These are phyloP conservation scores for Pythium sukuiense DNA, from an alignment of 352 stramenopile species.

Conservation along the genomic window DNA sequence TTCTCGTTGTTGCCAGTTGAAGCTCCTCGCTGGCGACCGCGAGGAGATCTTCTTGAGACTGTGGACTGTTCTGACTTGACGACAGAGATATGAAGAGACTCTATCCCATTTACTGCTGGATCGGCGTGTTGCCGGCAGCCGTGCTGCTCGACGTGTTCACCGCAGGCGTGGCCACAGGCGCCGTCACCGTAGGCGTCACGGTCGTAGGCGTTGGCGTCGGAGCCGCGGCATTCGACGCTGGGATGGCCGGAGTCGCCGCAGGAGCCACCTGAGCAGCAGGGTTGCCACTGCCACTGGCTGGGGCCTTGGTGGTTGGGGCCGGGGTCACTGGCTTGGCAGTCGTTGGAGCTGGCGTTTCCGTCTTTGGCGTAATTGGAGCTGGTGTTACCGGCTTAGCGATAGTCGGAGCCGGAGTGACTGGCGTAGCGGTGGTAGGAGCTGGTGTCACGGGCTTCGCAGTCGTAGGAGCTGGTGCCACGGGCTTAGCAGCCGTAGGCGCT, in stretches of 20 bases:
- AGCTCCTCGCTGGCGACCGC: not conserved
- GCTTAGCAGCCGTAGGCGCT: not conserved
- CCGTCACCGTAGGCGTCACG: not conserved
- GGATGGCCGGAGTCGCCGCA: not conserved
- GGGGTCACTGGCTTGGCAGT: not conserved
- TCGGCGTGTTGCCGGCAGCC: not conserved
- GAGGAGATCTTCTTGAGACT: not conserved
- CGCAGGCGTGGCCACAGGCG: not conserved
- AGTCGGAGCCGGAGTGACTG: not conserved
- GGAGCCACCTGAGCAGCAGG: conserved; percentile 4
- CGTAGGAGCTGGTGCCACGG: not conserved
- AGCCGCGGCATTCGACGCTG: conserved; percentile 2
- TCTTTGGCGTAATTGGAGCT: not conserved
- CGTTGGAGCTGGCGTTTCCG: too few species aligned
- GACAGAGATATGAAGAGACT: not conserved
- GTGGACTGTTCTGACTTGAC: not conserved
- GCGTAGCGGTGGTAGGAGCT: not conserved
- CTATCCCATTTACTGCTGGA: conserved; percentile 7
- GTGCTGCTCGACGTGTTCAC: conserved; percentile 2
- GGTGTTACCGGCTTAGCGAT: not conserved
- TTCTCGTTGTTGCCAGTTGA: not conserved
- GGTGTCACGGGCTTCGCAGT: not conserved
- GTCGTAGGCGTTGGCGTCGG: not conserved
- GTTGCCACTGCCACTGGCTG: conserved; percentile 2
- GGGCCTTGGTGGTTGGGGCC: conserved; percentile 5